Percentiles rank a stretch among this genome's conserved stretches.
Conservation (phyloP, 345 rosid genomes). For the Combretum micranthum region DNA sequence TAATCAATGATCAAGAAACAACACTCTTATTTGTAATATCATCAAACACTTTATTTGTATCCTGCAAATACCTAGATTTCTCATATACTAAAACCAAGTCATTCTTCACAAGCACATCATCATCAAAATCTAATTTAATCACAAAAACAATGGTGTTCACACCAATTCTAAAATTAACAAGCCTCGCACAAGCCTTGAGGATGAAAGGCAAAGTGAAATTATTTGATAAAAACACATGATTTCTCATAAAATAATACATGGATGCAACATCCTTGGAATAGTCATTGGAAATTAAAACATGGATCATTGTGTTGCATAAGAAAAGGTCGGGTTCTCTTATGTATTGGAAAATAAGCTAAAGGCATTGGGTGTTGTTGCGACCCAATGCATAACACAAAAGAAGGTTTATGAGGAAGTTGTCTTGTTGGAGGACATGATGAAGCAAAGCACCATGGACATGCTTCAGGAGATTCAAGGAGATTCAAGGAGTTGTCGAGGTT, state of each 20-base stretch:
- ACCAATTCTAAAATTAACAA: constrained; percentile 19
- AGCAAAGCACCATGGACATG: constrained; percentile 52
- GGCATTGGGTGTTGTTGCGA: constrained; percentile 29
- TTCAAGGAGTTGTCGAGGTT: constrained; percentile 21
- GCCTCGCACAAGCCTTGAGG: constrained; percentile 37
- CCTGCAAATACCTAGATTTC: constrained; percentile 24
- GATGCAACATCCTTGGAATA: constrained; percentile 33
- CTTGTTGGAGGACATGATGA: constrained; percentile 40
- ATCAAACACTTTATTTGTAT: constrained; percentile 36
- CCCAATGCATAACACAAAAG: constrained; percentile 42
- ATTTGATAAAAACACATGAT: constrained; percentile 28
- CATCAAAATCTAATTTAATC: constrained; percentile 28
- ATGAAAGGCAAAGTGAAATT: constrained; percentile 39
- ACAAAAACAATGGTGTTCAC: constrained; percentile 21
- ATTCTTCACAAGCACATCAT: constrained; percentile 41
- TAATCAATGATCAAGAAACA: constrained; percentile 39
- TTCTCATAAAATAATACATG: constrained; percentile 35
- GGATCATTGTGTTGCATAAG: constrained; percentile 56
- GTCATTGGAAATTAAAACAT: constrained; percentile 47
- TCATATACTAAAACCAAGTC: constrained; percentile 31
- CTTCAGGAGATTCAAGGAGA: constrained; percentile 52
- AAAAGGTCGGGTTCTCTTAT: constrained; percentile 37
- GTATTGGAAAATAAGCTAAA: constrained; percentile 44
- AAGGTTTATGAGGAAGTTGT: constrained; percentile 42
- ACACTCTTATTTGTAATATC: constrained; percentile 32